phyloP scores from a whole-genome alignment of 1,139 yeast species.

The Hansenula sp. region DNA sequence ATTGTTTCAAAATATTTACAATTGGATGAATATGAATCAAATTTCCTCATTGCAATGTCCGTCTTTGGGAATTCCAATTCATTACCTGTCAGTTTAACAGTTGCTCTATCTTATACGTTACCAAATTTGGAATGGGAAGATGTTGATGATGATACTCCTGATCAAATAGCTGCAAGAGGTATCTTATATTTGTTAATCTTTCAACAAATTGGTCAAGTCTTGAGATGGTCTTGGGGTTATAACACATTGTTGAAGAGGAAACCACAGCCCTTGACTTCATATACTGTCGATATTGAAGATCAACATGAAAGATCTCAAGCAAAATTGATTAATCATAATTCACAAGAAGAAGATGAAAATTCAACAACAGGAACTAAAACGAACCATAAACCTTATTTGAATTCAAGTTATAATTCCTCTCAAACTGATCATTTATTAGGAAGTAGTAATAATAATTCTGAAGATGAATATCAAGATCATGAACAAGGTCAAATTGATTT shows the following conservation, averaged over 20 bases:
- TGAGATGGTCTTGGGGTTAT: conserved; percentile 84
- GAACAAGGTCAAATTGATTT: background rate
- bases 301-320: background rate
- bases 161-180: conserved; percentile 71
- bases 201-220: conserved; percentile 74
- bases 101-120: conserved; percentile 65
- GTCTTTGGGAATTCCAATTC: conserved; percentile 82
- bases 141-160: conserved; percentile 56
- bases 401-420: background rate
- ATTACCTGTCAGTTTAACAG: conserved; percentile 69
- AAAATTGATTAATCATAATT: conserved; percentile 2
- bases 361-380: background rate
- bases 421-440: conserved; percentile 7
- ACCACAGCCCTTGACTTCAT: background rate
- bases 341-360: too few species aligned
- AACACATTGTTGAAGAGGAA: conserved; percentile 50
- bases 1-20: conserved; percentile 40
- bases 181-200: conserved; percentile 65
- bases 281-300: conserved; percentile 1
- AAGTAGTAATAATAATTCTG: background rate
- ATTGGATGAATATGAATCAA: conserved; percentile 61
- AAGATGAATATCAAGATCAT: background rate
- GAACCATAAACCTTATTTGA: background rate
- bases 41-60: conserved; percentile 77
- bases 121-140: conserved; percentile 76